Conservation (phyloP, 2,329 filamentous ascomycete genomes). For the Penicillium sumatraense region DNA sequence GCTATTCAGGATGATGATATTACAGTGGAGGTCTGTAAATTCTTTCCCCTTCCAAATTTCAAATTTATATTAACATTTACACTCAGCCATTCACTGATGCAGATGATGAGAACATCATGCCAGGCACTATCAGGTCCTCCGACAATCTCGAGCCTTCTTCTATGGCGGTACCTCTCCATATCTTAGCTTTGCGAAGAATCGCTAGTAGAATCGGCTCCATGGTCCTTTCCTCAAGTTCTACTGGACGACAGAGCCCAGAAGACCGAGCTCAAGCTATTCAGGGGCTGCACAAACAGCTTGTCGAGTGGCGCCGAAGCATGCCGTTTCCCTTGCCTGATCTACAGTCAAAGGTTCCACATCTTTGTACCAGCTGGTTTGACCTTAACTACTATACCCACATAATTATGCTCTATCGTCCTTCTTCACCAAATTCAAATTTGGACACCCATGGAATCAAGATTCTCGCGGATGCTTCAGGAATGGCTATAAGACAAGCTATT, state of each 20-base stretch:
- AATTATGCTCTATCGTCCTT: conserved; percentile 52
- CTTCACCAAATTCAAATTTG: conserved; percentile 46
- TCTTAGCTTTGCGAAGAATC: conserved; percentile 47
- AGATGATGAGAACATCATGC: conserved; percentile 42
- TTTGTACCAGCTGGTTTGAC: conserved; percentile 53
- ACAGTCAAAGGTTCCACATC: conserved; percentile 47
- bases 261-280: conserved; percentile 41
- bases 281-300: conserved; percentile 46
- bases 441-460: conserved; percentile 42
- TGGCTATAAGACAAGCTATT: conserved; percentile 50
- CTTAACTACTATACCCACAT: conserved; percentile 55
- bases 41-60: not conserved
- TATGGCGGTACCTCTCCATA: conserved; percentile 50
- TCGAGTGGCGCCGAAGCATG: conserved; percentile 52
- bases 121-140: conserved; percentile 25
- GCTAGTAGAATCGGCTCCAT: conserved; percentile 47
- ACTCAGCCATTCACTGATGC: conserved; percentile 42
- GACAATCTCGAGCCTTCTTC: conserved; percentile 37
- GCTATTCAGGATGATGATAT: conserved; percentile 54
- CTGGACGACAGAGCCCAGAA: conserved; percentile 14
- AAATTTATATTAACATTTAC: not conserved
- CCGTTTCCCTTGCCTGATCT: conserved; percentile 50
- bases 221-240: conserved; percentile 41
- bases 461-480: conserved; percentile 46
- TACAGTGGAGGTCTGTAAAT: conserved; percentile 38